A percentile compares a stretch with the other conserved stretches of the same genome.
These are phyloP conservation scores for Eustoma russellianum DNA, from an alignment of 257 asterid genomes.

Conservation along the genomic window DNA sequence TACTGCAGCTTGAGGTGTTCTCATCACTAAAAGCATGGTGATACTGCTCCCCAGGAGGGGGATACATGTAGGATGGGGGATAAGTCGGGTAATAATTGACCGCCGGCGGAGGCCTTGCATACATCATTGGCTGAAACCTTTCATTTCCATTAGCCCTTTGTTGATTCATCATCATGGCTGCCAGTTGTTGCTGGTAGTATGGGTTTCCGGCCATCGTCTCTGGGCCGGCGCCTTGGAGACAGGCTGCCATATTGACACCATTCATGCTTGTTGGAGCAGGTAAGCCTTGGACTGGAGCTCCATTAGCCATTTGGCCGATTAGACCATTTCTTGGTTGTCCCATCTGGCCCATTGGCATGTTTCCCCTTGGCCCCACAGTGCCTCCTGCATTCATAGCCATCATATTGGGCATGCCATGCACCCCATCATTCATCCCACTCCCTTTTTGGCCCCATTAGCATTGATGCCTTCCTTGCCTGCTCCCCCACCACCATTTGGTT, in stretches of 20 bases:
- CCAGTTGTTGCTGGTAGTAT: constrained; percentile 59
- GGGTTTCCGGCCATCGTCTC: constrained; percentile 59
- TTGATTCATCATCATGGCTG: constrained; percentile 92
- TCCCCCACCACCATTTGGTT: constrained; percentile 29
- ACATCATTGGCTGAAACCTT: constrained; percentile 97
- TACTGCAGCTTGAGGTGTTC: constrained; percentile 53
- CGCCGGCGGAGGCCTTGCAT: constrained; percentile 89
- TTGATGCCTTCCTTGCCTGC: constrained; percentile 24
- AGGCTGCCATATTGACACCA: constrained; percentile 28
- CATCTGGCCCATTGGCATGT: constrained; percentile 38
- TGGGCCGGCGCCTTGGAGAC: constrained; percentile 26
- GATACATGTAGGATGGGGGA: constrained; percentile 9
- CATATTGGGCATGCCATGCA: constrained; percentile 84
- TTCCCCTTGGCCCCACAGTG: constrained; percentile 40
- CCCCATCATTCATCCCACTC: constrained; percentile 69
- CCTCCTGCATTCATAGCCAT: constrained; percentile 57
- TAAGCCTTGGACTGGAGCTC: constrained; percentile 59
- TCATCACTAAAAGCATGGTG: constrained; percentile 63
- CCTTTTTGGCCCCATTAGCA: constrained; percentile 53
- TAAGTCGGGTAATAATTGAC: constrained; percentile 56
- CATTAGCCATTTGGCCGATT: constrained; percentile 40
- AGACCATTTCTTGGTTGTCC: constrained; percentile 17
- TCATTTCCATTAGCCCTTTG: constrained; percentile 81
- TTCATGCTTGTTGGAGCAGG: constrained; percentile 37
- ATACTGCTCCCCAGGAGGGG: constrained; percentile 50